Percentiles rank a stretch among this genome's conserved stretches.
Evolutionary conservation across 1,284 basidiomycete species (phyloP).

Genomic region (Volvariella volvacea): DNA sequence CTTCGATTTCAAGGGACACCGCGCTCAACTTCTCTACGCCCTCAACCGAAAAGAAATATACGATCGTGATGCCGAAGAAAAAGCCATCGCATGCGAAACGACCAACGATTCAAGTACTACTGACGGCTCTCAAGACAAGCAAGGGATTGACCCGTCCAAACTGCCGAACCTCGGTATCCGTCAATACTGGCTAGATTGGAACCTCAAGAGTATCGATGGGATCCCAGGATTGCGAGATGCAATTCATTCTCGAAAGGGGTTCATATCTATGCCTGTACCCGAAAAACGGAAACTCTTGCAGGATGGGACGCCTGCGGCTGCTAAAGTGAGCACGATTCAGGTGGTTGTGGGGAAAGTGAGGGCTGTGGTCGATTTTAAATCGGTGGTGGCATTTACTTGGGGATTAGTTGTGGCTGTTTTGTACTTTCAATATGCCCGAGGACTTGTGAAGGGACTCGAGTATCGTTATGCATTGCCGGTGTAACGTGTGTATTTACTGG

Average conservation of each 20-base stretch:
- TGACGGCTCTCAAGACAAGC: conserved; percentile 14
- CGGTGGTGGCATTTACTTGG: not conserved
- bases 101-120: conserved; percentile 8
- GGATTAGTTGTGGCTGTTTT: not conserved
- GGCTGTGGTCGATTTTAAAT: not conserved
- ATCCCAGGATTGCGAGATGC: conserved; percentile 29
- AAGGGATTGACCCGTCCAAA: too few species aligned
- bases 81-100: conserved; percentile 7
- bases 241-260: conserved; percentile 14
- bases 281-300: too few species aligned
- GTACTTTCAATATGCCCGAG: too few species aligned
- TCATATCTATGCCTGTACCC: too few species aligned
- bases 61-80: conserved; percentile 1
- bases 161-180: conserved; percentile 29
- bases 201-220: conserved; percentile 43
- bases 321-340: not conserved
- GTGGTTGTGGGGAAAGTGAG: not conserved
- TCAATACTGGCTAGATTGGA: conserved; percentile 38
- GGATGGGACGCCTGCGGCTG: not conserved
- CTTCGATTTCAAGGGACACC: conserved; percentile 38
- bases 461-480: too few species aligned
- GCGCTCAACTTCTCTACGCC: conserved; percentile 27
- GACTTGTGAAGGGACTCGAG: too few species aligned
- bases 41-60: conserved; percentile 2
- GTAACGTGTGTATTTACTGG: too few species aligned